A percentile compares a stretch with the other conserved stretches of the same genome.
phyloP scores from a whole-genome alignment of 139 green algal genomes.

The Mychonastes homosphaera region DNA sequence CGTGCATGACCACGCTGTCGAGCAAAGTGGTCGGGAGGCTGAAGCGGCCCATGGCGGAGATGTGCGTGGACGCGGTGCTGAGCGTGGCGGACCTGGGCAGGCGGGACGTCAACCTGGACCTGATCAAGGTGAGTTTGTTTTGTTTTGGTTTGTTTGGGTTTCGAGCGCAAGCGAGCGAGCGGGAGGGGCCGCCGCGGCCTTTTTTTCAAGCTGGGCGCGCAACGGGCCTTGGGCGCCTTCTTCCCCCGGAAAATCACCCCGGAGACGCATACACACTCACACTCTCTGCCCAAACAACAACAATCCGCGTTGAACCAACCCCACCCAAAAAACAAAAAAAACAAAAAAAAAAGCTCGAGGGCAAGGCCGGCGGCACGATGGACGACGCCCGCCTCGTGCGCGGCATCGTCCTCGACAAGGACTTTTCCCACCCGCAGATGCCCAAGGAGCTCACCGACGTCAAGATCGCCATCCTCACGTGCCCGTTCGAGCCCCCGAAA shows the following conservation, averaged over 20 bases:
- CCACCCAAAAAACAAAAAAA: too few relatives aligned
- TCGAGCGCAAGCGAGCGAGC: too few relatives aligned
- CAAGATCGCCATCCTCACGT: slow-evolving; percentile 97
- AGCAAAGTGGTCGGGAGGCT: slow-evolving; percentile 96
- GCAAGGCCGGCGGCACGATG: slow-evolving; percentile 91
- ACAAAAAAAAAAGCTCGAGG: too few relatives aligned
- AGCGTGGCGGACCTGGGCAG: slow-evolving; percentile 90
- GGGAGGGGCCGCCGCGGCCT: too few relatives aligned
- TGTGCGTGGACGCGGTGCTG: slow-evolving; percentile 95
- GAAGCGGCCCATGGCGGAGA: slow-evolving; percentile 93
- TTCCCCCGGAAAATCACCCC: too few relatives aligned
- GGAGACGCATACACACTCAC: too few relatives aligned
- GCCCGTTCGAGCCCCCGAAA: slow-evolving; percentile 98
- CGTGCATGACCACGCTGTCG: slow-evolving; percentile 98
- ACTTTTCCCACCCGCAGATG: slow-evolving; percentile 94
- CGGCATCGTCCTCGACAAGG: slow-evolving; percentile 98
- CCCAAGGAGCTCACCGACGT: slow-evolving; percentile 61
- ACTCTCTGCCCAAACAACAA: too few relatives aligned
- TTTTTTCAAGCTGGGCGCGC: too few relatives aligned
- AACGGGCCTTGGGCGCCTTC: too few relatives aligned
- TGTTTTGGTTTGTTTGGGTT: too few relatives aligned
- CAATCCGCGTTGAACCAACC: too few relatives aligned
- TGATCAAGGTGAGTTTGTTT: slow-evolving; percentile 88
- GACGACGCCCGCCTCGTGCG: slow-evolving; percentile 90
- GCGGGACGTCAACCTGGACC: slow-evolving; percentile 95